phyloP scores from a whole-genome alignment of 2,329 filamentous ascomycete genomes.

The Venturia nashicola region DNA sequence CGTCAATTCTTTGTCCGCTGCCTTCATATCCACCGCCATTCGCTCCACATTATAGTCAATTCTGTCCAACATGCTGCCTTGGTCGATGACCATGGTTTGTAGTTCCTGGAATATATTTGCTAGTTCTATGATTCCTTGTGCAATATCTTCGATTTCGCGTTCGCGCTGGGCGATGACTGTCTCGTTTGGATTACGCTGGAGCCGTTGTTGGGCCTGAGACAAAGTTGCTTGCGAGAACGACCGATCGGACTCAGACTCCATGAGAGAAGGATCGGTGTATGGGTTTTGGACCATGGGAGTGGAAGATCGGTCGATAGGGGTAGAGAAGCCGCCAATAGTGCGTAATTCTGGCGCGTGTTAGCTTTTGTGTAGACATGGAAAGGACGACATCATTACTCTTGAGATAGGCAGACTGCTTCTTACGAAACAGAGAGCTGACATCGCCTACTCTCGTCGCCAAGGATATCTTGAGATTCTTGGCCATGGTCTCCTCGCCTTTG shows the following conservation, averaged over 20 bases:
- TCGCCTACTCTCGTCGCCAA: conserved; percentile 83
- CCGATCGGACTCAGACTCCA: conserved; percentile 88
- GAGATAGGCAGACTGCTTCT: conserved; percentile 93
- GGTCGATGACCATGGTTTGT: conserved; percentile 67
- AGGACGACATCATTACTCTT: conserved; percentile 54
- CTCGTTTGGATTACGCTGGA: conserved; percentile 61
- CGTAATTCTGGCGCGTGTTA: conserved; percentile 32
- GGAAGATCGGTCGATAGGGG: conserved; percentile 37
- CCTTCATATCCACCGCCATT: conserved; percentile 89
- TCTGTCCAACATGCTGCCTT: conserved; percentile 38
- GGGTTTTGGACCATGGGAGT: conserved; percentile 43
- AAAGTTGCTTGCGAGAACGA: conserved; percentile 84
- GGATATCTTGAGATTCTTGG: conserved; percentile 87
- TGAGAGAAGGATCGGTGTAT: conserved; percentile 75
- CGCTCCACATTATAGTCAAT: conserved; percentile 82
- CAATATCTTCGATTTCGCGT: conserved; percentile 94
- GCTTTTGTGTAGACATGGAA: not conserved
- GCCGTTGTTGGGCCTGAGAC: conserved; percentile 57
- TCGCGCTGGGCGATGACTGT: conserved; percentile 81
- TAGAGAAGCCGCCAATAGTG: conserved; percentile 33
- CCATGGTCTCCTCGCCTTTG: conserved; percentile 86
- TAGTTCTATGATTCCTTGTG: conserved; percentile 93
- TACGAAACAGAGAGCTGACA: conserved; percentile 80
- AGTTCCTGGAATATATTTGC: conserved; percentile 94
- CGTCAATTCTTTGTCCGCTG: conserved; percentile 81